A percentile compares a stretch with the other conserved stretches of the same genome.
Conservation (phyloP, 1,139 yeast genomes). For the Kluyveromyces sp. region DNA sequence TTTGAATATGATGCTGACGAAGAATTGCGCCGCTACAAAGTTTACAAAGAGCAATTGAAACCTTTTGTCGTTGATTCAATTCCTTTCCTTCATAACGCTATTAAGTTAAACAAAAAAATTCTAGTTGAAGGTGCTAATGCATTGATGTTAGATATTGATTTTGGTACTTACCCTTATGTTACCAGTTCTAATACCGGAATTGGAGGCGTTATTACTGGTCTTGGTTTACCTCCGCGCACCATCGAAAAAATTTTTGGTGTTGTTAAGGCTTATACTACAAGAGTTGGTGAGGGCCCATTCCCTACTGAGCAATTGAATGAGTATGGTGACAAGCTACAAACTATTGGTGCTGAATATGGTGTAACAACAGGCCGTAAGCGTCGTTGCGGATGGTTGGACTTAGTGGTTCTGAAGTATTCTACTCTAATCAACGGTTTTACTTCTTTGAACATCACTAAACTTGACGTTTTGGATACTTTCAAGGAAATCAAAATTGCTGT, state of each 20-base stretch:
- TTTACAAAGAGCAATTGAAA: conserved; percentile 62
- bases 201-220: conserved; percentile 97
- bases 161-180: conserved; percentile 97
- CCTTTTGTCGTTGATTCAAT: conserved; percentile 95
- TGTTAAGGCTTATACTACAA: conserved; percentile 95
- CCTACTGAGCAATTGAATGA: conserved; percentile 93
- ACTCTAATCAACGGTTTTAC: conserved; percentile 92
- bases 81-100: conserved; percentile 79
- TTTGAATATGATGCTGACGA: conserved; percentile 81
- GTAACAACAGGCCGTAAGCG: conserved; percentile 99
- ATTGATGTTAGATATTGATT: conserved; percentile 92
- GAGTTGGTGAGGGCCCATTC: conserved; percentile 99
- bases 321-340: conserved; percentile 79
- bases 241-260: conserved; percentile 86
- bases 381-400: conserved; percentile 98
- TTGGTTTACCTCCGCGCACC: conserved; percentile 85
- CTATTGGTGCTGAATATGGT: conserved; percentile 92
- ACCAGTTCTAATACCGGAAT: conserved; percentile 94
- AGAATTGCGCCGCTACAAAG: conserved; percentile 71
- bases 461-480: conserved; percentile 87
- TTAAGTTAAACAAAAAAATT: conserved; percentile 71
- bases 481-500: conserved; percentile 83
- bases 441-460: conserved; percentile 83
- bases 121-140: conserved; percentile 98
- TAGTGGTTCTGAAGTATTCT: conserved; percentile 89